phyloP scores from a whole-genome alignment of 2,329 filamentous ascomycete species.

The Fusarium sp. region DNA sequence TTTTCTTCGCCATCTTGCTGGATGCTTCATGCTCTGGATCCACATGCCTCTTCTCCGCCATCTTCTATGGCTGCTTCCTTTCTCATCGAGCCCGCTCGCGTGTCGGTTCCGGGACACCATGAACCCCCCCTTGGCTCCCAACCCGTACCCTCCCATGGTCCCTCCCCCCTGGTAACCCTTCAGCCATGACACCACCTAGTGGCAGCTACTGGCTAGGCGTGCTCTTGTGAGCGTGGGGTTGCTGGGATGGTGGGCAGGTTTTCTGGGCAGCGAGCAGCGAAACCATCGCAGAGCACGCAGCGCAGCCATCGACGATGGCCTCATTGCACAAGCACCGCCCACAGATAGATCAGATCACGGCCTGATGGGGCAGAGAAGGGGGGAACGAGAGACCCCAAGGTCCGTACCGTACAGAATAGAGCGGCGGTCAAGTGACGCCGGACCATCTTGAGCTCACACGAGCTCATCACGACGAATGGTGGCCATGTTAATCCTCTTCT shows the following conservation, averaged over 20 bases:
- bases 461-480: slow-evolving; percentile 39
- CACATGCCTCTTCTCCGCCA: slow-evolving; percentile 11
- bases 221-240: slow-evolving; percentile 40
- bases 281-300: slow-evolving; percentile 34
- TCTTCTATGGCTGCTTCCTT: slow-evolving; percentile 23
- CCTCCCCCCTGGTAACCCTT: slow-evolving; percentile 16
- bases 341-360: slow-evolving; percentile 40
- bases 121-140: slow-evolving; percentile 7
- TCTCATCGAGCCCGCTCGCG: slow-evolving; percentile 29
- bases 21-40: slow-evolving; percentile 12
- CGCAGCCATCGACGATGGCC: slow-evolving; percentile 40
- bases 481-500: slow-evolving; percentile 30
- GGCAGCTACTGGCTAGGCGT: slow-evolving; percentile 34
- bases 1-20: slow-evolving; percentile 17
- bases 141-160: slow-evolving; percentile 4
- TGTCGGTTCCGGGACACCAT: slow-evolving; percentile 33
- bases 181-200: slow-evolving; percentile 41
- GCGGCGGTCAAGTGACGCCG: slow-evolving; percentile 45
- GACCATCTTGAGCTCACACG: slow-evolving; percentile 37
- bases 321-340: slow-evolving; percentile 40
- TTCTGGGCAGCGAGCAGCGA: slow-evolving; percentile 34
- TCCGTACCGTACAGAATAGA: slow-evolving; percentile 13
- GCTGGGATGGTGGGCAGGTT: slow-evolving; percentile 40
- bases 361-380: slow-evolving; percentile 17
- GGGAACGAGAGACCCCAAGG: slow-evolving; percentile 17